Base-by-base conservation (phyloP, 2,329 filamentous ascomycete species). In the Cladosporium sp. region DNA sequence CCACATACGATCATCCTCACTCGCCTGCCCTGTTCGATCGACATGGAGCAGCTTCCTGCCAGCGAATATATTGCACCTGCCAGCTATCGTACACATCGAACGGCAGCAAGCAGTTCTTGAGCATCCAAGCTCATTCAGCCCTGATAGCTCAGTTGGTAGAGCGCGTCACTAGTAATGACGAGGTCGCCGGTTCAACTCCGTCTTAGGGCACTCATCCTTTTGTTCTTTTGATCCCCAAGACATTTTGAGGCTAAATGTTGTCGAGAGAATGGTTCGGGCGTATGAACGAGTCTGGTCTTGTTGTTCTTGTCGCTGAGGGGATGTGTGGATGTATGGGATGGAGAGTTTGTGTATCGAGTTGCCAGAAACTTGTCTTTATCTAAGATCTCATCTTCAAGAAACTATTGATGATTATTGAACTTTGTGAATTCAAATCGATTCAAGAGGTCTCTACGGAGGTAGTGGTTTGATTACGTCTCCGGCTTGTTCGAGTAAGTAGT, bases 71-170 rank as follows among this genome's bases (percentile, higher is more conserved):
- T 2, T 44, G 6, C 6, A 2, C 10, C 1, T 21, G 36, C 0
- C 6, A 8, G 2, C 36, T 1, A 11, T 21, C 3, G n/a, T 2
- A 54, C 26, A 8, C 51, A 58, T 58, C 54, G 54, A 58, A 58
- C 32, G 24, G 30, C 41, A 47, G 8, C 41, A 21, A 47, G 41
- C 41, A 21, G 41, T 47, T 47, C 41, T 47, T 3, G 52, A 26
- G 24, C 49, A 52, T 32, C 18, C 26, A n/a, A 57, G n/a, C 52
- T 57, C 30, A 6, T 57, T 21, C 52, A 58, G 61, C 61, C 61
- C 61, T 64, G 61, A 64, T 64, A 64, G 61, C 61, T 64, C 61
- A 64, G 61, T 64, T 64, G 61, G 61, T 64, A 64, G 61, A 64
- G 61, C 61, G 61, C 61, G 61, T 64, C 61, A 64, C 61, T 64